Base-by-base conservation (phyloP, 768 basidiomycete species). In the Daedaleopsis sinensis region DNA sequence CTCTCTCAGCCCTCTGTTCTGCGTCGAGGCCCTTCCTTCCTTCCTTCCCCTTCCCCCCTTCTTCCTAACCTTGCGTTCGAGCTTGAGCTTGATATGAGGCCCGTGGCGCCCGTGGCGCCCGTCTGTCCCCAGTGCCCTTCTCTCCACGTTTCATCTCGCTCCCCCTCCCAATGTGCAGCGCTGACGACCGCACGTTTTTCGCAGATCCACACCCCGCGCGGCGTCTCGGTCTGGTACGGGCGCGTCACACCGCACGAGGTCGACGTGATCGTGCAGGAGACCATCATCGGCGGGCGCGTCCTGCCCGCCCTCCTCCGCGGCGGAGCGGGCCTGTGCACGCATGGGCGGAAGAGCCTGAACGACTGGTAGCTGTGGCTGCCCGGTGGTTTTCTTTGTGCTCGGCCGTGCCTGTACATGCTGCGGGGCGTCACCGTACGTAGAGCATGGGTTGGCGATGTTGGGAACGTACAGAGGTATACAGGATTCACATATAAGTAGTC, bases 241-340 rank as follows among this genome's bases (percentile, higher is more conserved):
- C 88, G 96, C 24, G 94, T 97, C 7, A 90, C 90, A 24, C 88
- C 96, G 9, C 90, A 94, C 71, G 91, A 96, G 69, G 90, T 95
- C 52, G 87, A 90, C 61, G 84, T 88, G 6, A 88, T 96, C 57
- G 93, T 95, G 50, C 83, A 87, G 65, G 89, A 93, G 67, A 99
- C 96, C 16, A 87, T 99, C 63, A 80, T 95, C 58, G 80, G 84
- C 19, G 96, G 96, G 2, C 83, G 88, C 69, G 83, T 99, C 55
- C 81, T 98, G 16, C 90, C 94, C 0, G 84, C 90, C 15, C 81
- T 98, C 18, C 80, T 98, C 48, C 86, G 96, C 15, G 94, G 92
- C 5, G 96, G 94, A 0, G 73, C 94, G 57, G 91, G 96, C 68
- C 81, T 98, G 62, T 78, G 81, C 24, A 77, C 83, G 53, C 89